Evolutionary conservation across 1,139 yeast genomes (phyloP), one percentile per base, ranked within the genome.

Genomic region (Taiozyma sp.): DNA sequence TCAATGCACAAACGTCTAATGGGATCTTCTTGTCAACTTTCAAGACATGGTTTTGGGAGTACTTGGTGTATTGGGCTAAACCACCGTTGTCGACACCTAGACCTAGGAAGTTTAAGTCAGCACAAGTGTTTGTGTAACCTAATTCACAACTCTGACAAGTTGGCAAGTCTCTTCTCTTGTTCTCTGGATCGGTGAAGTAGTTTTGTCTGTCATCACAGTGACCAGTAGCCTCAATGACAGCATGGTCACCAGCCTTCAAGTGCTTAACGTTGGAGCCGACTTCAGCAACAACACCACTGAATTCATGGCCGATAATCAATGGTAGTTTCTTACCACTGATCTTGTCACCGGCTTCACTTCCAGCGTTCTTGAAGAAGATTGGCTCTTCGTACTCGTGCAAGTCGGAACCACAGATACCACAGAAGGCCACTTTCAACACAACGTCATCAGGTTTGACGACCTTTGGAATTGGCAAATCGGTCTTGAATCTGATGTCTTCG

Each of bases 281-380:
- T 21, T 60, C 68, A 14, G 62, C 57, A 19, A 76, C 73, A 16
- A 70, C 62, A 42, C 79, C 80, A 7, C 75, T 64, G 56, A 72
- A 69, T 63, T 85, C 91, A 62, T 85, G 91, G 32, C 90, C 91
- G 68, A 85, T 61, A 4, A 73, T 68, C 51, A 71, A 65, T n/a
- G 79, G 79, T 26, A 69, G 57, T 44, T 63, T 63, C 45, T 62
- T 63, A 42, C 72, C 73, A 39, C 73, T 66, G 45, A 74, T 68
- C 35, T 52, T 55, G 34, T 61, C 62, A 42, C 64, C 64, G 16
- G 56, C 60, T 40, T 67, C 61, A 14, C 53, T 51, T 5, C 67
- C 71, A 22, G 69, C 69, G 22, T 62, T 55, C 28, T 65, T 64
- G 61, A 79, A 78, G 59, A 79, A 79, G 48, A 75, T 74, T 4